Base-by-base conservation (phyloP, 148 eudicot genomes). In the Simmondsia chinensis region DNA sequence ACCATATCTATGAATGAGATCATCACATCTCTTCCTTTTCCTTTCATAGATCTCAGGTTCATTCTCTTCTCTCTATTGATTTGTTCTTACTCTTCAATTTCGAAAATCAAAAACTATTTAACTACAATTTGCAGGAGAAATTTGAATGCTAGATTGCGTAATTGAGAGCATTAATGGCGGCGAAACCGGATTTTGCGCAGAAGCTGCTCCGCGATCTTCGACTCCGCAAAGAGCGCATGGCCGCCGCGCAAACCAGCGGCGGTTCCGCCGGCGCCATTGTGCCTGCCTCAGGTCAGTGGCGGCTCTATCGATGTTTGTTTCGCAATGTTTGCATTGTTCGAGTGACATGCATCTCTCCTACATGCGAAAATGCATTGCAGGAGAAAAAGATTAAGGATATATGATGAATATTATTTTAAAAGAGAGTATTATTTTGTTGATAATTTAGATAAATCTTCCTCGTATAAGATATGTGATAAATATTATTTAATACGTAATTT, bases 191-290 rank as follows among this genome's bases (percentile, higher is more conserved):
- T 37, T 82, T 93, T 37, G 83, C 94, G 2, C 95, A 93, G 68
- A 93, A 93, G 61, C 79, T 93, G 56, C 75, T 93, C 33, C 42
- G 31, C 27, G 99, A 93, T 64, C 94, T 93, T 27, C 71, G 76
- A 14, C 45, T 48, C 27, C 50, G 95, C 20, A 93, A 80, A 55
- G 71, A 93, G 53, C 76, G 74, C 12, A 70, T 93, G 87, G 68
- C 80, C 15, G 60, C 59, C 8, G 24, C 74, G 37, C 83, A 79
- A 7, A 66, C 33, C 43, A 68, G 94, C 14, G 39, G 73, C 60
- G 46, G 27, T 32, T 52, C 70, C 5, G 36, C n/a, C n/a, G n/a
- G n/a, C n/a, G n/a, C n/a, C n/a, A 42, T 65, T 27, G 43, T 31
- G 42, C 52, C 71, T 23, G 73, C 79, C n/a, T n/a, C n/a, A 63